Percentiles rank a stretch among this genome's conserved stretches.
Evolutionary conservation across 148 eudicot species (phyloP).

Genomic region (Camellia granthamiana): DNA sequence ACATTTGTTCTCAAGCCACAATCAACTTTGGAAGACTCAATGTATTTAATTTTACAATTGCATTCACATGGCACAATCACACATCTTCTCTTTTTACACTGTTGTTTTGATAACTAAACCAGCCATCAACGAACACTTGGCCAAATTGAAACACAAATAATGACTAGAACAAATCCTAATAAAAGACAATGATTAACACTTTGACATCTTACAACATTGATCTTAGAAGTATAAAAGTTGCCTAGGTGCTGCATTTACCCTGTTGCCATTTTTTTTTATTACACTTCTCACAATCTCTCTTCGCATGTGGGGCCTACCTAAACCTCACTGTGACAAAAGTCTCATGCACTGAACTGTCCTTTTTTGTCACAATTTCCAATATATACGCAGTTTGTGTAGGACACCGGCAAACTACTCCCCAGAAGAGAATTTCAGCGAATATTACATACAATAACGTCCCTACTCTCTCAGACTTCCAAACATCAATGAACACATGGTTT

Average conservation of each 20-base stretch:
- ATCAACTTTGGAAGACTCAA: too few relatives aligned
- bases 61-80: too few relatives aligned
- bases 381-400: constrained; percentile 44
- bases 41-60: too few relatives aligned
- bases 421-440: constrained; percentile 49
- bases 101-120: too few relatives aligned
- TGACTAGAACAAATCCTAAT: neutral
- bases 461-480: constrained; percentile 42
- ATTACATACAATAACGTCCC: constrained; percentile 47
- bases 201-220: too few relatives aligned
- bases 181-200: neutral
- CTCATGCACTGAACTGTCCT: neutral
- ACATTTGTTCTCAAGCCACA: too few relatives aligned
- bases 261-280: neutral
- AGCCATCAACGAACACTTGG: too few relatives aligned
- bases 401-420: constrained; percentile 44
- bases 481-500: constrained; percentile 42
- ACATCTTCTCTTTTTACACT: too few relatives aligned
- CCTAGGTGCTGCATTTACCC: neutral
- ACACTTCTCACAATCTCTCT: too few relatives aligned
- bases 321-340: too few relatives aligned
- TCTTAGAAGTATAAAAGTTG: neutral
- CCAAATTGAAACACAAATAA: neutral
- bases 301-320: too few relatives aligned
- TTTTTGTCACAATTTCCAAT: constrained; percentile 43